Conservation (phyloP, 192 early-diverging fungal genomes). For the Linnemannia elongata region DNA sequence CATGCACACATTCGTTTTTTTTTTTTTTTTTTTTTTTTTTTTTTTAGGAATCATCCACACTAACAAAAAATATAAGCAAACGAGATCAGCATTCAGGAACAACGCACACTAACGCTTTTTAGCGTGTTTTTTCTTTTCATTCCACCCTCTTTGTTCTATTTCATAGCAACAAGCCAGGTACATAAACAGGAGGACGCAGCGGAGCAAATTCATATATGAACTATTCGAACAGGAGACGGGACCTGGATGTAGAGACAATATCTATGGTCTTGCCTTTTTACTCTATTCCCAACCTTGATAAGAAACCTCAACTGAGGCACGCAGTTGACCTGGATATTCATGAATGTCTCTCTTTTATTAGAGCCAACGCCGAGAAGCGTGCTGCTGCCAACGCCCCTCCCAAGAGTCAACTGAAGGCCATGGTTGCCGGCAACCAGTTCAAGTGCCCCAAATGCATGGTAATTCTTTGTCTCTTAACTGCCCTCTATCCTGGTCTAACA, state of each 20-base stretch:
- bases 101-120: neutral
- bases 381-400: slow-evolving; percentile 55
- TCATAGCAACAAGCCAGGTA: slow-evolving; percentile 50
- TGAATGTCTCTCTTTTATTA: slow-evolving; percentile 7
- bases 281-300: neutral
- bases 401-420: slow-evolving; percentile 55
- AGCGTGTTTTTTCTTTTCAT: neutral
- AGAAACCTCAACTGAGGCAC: too few species aligned
- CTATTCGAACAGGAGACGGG: neutral
- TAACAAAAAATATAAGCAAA: too few species aligned
- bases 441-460: slow-evolving; percentile 57
- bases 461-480: neutral
- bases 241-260: neutral
- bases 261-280: neutral
- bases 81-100: neutral
- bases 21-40: too few species aligned
- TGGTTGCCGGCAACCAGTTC: slow-evolving; percentile 53
- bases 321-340: neutral
- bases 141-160: neutral
- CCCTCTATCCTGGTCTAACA: neutral
- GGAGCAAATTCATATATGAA: neutral
- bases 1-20: too few species aligned
- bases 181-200: neutral
- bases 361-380: slow-evolving; percentile 57
- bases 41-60: too few species aligned